Percentiles rank a stretch among this genome's conserved stretches.
Evolutionary conservation across 345 rosid species (phyloP).

Genomic region (Ceriops tagal): DNA sequence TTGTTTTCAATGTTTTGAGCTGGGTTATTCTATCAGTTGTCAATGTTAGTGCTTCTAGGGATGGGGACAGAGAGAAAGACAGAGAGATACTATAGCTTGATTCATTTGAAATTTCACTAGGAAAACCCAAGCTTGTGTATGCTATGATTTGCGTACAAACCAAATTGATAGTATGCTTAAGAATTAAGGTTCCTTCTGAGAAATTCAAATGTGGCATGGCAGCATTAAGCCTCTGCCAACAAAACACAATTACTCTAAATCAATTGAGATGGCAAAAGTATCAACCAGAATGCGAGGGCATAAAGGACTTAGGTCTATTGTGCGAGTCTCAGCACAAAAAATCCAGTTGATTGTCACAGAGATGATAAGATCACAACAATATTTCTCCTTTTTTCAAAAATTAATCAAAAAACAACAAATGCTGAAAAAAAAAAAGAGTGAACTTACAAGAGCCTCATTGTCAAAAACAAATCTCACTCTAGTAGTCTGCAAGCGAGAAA

Average conservation of each 20-base stretch:
- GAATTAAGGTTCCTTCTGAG: neutral
- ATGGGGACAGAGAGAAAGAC: neutral
- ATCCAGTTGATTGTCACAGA: too few relatives aligned
- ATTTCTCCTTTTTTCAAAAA: neutral
- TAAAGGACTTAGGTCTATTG: neutral
- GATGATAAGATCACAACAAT: neutral
- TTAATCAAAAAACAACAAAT: neutral
- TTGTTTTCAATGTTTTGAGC: neutral
- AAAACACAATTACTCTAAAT: too few relatives aligned
- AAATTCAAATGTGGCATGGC: too few relatives aligned
- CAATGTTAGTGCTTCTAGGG: too few relatives aligned
- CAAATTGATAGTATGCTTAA: neutral
- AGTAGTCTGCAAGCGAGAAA: slow-evolving; percentile 50
- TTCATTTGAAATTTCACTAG: neutral
- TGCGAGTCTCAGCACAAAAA: too few relatives aligned
- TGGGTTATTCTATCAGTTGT: too few relatives aligned
- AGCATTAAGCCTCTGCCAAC: too few relatives aligned
- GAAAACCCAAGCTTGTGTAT: neutral
- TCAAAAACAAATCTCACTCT: slow-evolving; percentile 74
- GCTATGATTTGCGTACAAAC: neutral
- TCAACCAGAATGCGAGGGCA: neutral
- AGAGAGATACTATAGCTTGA: neutral
- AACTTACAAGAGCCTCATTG: slow-evolving; percentile 59
- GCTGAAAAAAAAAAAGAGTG: neutral
- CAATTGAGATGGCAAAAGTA: neutral